Conservation (phyloP, 1,284 basidiomycete species). For the Cryptococcus sp. region DNA sequence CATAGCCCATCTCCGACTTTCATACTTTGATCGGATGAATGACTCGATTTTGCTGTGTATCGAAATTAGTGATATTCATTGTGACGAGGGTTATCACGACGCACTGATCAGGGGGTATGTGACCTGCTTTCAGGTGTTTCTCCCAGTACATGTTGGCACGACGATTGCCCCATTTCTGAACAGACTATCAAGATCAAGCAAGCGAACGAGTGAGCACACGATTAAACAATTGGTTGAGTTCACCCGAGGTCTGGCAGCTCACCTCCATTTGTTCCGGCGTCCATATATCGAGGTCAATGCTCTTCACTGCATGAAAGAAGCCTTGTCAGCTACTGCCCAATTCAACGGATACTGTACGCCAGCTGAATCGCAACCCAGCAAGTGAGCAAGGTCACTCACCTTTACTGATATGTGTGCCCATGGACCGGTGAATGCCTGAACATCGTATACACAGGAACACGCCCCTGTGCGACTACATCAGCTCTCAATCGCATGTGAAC, state of each 20-base stretch:
- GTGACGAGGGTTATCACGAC: slow-evolving; percentile 45
- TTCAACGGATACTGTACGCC: not conserved
- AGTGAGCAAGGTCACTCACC: slow-evolving; percentile 32
- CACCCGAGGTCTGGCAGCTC: slow-evolving; percentile 38
- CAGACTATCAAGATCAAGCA: slow-evolving; percentile 58
- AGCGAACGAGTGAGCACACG: slow-evolving; percentile 5
- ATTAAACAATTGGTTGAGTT: not conserved
- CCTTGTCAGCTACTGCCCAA: not conserved
- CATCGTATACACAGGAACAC: slow-evolving; percentile 95
- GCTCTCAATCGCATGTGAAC: not conserved
- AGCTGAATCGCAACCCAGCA: not conserved
- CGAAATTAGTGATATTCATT: not conserved
- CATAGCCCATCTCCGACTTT: slow-evolving; percentile 86
- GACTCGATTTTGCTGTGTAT: slow-evolving; percentile 88
- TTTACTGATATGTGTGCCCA: slow-evolving; percentile 97
- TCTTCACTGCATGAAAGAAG: slow-evolving; percentile 66
- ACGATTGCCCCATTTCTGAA: slow-evolving; percentile 92
- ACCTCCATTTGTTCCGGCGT: slow-evolving; percentile 97
- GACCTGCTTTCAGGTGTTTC: slow-evolving; percentile 88
- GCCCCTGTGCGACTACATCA: slow-evolving; percentile 60
- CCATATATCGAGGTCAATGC: slow-evolving; percentile 97
- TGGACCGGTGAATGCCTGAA: slow-evolving; percentile 95
- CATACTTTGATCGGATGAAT: slow-evolving; percentile 97
- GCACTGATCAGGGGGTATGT: slow-evolving; percentile 92
- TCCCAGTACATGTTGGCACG: slow-evolving; percentile 97